Evolutionary conservation across 139 green algal genomes (phyloP), one percentile per base, ranked within the genome.

Genomic region (Mesotaenium endlicherianum): DNA sequence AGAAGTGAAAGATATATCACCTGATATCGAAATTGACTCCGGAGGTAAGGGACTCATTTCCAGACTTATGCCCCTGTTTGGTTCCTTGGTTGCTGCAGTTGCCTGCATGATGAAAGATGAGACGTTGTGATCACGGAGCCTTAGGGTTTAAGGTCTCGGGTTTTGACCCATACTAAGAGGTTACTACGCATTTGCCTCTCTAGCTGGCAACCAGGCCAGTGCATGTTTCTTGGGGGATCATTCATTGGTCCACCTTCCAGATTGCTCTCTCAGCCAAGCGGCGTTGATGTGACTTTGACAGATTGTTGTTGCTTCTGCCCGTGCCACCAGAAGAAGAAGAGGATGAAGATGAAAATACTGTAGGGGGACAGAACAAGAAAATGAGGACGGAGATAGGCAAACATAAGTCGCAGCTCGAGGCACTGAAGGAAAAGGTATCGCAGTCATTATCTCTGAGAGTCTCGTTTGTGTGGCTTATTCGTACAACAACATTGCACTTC

Each of bases 321-420:
- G 38, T 67, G 41, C 36, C n/a, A 30, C 38, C 14, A n/a, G 43
- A 5, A 53, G 85, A 82, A 53, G 84, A 82, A 44, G 80, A 86
- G 30, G 84, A 89, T 41, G 81, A 76, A 3, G 71, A 80, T 6
- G 84, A 81, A 2, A 60, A 78, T 3, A 34, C 26, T 53, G 26
- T 87, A 4, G 44, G 40, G 31, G 50, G 64, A 26, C 17, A 89
- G 53, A 90, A 87, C 49, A 53, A 80, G 14, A 75, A 70, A 53
- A 57, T 88, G 55, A 55, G 8, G 53, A 64, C n/a, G 26, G 77
- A 88, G 16, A 60, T 86, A 16, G 42, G 26, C 3, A 64, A 53
- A 30, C 92, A 95, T 85, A 93, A 92, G 79, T 81, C 90, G 31
- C 77, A 98, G 89, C 91, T 98, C 44, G 93, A 97, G 71, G 88